Conservation (phyloP, 2,329 filamentous ascomycete species). For the Camillea tinctor region DNA sequence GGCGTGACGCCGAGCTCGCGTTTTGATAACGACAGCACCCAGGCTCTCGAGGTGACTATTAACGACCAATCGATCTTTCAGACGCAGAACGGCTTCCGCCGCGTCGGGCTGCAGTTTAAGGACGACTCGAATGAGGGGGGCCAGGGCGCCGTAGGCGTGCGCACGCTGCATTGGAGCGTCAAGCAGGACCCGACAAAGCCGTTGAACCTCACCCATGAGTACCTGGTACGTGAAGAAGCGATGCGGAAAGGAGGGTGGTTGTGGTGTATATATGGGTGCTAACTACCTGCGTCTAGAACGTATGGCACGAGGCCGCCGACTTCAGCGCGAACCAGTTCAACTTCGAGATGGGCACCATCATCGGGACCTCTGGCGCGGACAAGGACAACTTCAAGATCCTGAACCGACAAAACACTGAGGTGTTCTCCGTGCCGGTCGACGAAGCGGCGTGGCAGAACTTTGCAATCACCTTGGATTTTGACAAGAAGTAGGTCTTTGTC, state of each 20-base stretch:
- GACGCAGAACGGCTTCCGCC: conserved; percentile 45
- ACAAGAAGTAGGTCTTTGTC: conserved; percentile 45
- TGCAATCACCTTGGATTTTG: conserved; percentile 55
- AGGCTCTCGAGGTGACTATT: conserved; percentile 44
- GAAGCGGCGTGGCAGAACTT: conserved; percentile 59
- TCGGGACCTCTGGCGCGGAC: conserved; percentile 35
- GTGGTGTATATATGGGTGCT: conserved; percentile 14
- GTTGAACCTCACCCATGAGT: conserved; percentile 34
- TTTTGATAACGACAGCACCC: conserved; percentile 40
- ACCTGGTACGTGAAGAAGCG: conserved; percentile 23
- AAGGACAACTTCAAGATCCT: conserved; percentile 43
- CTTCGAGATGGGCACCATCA: conserved; percentile 33
- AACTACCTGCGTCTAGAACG: conserved; percentile 28
- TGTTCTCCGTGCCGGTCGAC: conserved; percentile 44
- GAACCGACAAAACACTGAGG: conserved; percentile 37
- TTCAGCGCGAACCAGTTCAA: conserved; percentile 36
- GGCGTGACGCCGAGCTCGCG: conserved; percentile 28
- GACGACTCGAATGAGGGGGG: conserved; percentile 41
- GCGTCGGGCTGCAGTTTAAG: conserved; percentile 43
- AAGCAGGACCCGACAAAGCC: conserved; percentile 29
- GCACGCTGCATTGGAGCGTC: conserved; percentile 32
- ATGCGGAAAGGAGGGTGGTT: neutral
- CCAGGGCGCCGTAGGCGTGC: conserved; percentile 31
- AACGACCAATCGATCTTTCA: conserved; percentile 45
- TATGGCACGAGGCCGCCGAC: conserved; percentile 31